Evolutionary conservation across 2,329 filamentous ascomycete species (phyloP).

Genomic region (Fusarium ambrosium): DNA sequence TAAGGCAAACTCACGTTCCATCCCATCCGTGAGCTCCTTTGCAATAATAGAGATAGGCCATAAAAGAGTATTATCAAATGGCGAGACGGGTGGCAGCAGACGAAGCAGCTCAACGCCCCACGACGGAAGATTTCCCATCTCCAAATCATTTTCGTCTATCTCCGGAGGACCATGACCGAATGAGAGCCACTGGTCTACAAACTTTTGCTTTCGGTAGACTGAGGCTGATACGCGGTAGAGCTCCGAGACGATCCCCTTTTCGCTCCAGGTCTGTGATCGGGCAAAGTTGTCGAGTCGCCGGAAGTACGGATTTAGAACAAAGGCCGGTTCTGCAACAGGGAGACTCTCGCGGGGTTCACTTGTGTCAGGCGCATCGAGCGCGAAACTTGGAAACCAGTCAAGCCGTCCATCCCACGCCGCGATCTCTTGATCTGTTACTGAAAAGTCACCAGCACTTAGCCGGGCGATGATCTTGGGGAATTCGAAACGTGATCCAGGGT

Average conservation of each 20-base stretch:
- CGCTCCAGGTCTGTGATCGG: background rate
- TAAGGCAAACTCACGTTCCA: constrained; percentile 10
- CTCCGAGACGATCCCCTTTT: constrained; percentile 23
- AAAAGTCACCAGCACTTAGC: constrained; percentile 24
- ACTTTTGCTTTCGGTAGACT: constrained; percentile 27
- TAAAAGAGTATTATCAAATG: constrained; percentile 26
- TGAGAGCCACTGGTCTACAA: background rate
- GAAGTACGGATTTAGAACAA: constrained; percentile 7
- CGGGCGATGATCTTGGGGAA: constrained; percentile 33
- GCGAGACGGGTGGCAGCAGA: constrained; percentile 7
- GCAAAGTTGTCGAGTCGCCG: constrained; percentile 5
- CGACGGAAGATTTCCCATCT: constrained; percentile 29
- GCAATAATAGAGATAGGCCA: constrained; percentile 36
- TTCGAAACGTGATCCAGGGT: background rate
- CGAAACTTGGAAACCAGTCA: constrained; percentile 37
- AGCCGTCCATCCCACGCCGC: constrained; percentile 29
- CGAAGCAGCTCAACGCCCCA: constrained; percentile 27
- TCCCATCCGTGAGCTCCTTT: constrained; percentile 18
- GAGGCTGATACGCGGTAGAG: constrained; percentile 34
- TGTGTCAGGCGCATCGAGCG: constrained; percentile 9
- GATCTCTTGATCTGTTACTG: constrained; percentile 29
- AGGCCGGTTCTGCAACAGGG: background rate
- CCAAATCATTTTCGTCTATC: background rate
- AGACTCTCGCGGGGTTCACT: background rate
- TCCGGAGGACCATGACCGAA: background rate